These are phyloP conservation scores for Suaeda aralocaspica DNA, from an alignment of 148 eudicot species.

Conservation along the genomic window DNA sequence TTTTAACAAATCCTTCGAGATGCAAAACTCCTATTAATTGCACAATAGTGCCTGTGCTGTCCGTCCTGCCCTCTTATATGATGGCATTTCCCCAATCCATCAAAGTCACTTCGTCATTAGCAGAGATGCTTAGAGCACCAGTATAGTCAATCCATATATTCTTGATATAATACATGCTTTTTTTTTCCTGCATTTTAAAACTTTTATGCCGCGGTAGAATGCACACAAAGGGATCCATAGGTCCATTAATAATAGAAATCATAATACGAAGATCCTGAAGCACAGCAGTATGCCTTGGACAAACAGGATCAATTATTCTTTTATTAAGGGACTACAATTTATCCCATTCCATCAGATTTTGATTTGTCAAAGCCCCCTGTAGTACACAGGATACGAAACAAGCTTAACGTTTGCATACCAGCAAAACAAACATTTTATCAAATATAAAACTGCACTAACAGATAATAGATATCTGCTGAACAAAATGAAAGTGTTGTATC, in stretches of 20 bases:
- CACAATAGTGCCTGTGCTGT: slow-evolving; percentile 51
- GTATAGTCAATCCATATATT: slow-evolving; percentile 78
- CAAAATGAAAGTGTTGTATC: no score
- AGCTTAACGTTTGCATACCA: neutral
- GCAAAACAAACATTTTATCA: neutral
- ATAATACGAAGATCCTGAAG: slow-evolving; percentile 58
- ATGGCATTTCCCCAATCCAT: slow-evolving; percentile 98
- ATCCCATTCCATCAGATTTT: slow-evolving; percentile 98
- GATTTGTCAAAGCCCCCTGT: slow-evolving; percentile 91
- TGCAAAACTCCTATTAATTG: slow-evolving; percentile 65
- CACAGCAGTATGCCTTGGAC: slow-evolving; percentile 90
- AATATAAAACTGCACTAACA: neutral
- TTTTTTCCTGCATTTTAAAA: slow-evolving; percentile 78
- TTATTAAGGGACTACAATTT: slow-evolving; percentile 93
- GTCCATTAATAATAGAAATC: slow-evolving; percentile 66
- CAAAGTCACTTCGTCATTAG: slow-evolving; percentile 71
- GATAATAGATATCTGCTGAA: neutral
- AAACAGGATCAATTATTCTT: slow-evolving; percentile 81
- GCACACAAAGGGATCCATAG: slow-evolving; percentile 62
- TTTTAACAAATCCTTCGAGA: slow-evolving; percentile 86
- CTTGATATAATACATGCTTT: slow-evolving; percentile 63
- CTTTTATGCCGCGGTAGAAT: slow-evolving; percentile 82
- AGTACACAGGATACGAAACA: slow-evolving; percentile 5
- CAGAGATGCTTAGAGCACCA: slow-evolving; percentile 66
- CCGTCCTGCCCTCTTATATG: slow-evolving; percentile 64